Evolutionary conservation across 2,329 filamentous ascomycete genomes (phyloP).

Genomic region (Juglanconis oblonga): DNA sequence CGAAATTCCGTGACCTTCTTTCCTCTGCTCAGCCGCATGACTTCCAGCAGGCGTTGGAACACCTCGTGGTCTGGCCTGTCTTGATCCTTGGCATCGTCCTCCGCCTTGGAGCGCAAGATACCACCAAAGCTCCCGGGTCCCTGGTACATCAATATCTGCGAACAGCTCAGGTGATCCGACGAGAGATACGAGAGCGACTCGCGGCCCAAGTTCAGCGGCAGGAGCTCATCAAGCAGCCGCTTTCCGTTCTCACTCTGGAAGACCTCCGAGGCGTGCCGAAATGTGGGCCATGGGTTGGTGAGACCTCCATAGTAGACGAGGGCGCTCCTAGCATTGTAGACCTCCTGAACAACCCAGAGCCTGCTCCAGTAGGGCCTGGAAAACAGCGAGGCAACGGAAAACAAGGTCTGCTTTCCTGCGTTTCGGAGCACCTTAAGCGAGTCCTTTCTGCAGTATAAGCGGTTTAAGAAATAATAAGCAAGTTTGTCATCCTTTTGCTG

Average conservation of each 20-base stretch:
- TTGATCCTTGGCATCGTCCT: neutral
- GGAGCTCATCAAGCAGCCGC: neutral
- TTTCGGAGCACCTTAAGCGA: neutral
- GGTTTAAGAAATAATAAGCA: neutral
- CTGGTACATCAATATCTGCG: neutral
- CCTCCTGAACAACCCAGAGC: conserved; percentile 5
- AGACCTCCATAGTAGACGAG: neutral
- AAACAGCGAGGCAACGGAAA: neutral
- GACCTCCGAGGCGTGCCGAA: neutral
- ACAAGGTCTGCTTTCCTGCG: neutral
- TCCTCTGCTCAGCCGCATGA: neutral
- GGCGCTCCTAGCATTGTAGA: neutral
- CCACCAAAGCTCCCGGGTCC: neutral
- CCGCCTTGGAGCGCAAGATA: neutral
- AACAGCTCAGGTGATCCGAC: neutral
- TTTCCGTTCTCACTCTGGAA: neutral
- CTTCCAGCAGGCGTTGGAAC: neutral
- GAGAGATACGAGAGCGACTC: neutral
- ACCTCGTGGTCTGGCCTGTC: neutral
- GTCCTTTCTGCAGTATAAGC: neutral
- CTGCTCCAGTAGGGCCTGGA: conserved; percentile 2
- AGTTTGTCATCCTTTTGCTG: neutral
- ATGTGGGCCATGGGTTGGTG: neutral
- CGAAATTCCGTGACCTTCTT: neutral
- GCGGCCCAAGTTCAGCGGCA: neutral